These are phyloP conservation scores for Phycomyces blakesleeanus DNA, from an alignment of 192 early-diverging fungal genomes.

Conservation along the genomic window DNA sequence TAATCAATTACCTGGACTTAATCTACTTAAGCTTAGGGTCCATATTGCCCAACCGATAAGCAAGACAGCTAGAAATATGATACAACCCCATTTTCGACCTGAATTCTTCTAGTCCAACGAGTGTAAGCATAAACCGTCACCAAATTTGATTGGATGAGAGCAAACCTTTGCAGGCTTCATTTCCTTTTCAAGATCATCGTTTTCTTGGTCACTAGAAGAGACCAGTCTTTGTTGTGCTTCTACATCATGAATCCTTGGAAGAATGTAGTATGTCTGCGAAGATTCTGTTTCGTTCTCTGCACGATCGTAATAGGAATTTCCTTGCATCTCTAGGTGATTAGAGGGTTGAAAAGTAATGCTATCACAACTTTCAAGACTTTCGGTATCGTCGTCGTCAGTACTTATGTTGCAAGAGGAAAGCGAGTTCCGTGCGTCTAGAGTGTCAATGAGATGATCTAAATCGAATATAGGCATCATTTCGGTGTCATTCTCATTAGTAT, in stretches of 20 bases:
- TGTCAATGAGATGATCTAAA: neutral
- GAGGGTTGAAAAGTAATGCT: neutral
- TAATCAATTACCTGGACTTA: slow-evolving; percentile 6
- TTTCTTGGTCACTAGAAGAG: neutral
- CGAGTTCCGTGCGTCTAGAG: neutral
- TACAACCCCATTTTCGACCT: too few relatives aligned
- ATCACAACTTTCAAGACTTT: neutral
- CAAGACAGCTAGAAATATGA: too few relatives aligned
- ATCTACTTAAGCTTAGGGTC: neutral
- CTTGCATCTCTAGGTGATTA: neutral
- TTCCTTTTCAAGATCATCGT: too few relatives aligned
- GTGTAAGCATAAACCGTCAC: too few relatives aligned
- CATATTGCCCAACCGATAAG: too few relatives aligned
- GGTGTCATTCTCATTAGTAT: neutral
- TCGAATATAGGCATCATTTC: neutral
- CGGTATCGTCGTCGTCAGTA: neutral
- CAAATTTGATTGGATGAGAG: too few relatives aligned
- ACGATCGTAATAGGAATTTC: too few relatives aligned
- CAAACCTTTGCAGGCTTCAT: too few relatives aligned
- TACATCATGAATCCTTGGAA: neutral
- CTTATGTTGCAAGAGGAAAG: neutral
- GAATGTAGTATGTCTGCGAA: neutral
- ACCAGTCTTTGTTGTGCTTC: neutral
- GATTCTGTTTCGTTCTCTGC: neutral
- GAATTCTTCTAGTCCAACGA: too few relatives aligned